These are phyloP conservation scores for Scleromitrula shiraiana DNA, from an alignment of 2,329 filamentous ascomycete genomes.

Conservation along the genomic window DNA sequence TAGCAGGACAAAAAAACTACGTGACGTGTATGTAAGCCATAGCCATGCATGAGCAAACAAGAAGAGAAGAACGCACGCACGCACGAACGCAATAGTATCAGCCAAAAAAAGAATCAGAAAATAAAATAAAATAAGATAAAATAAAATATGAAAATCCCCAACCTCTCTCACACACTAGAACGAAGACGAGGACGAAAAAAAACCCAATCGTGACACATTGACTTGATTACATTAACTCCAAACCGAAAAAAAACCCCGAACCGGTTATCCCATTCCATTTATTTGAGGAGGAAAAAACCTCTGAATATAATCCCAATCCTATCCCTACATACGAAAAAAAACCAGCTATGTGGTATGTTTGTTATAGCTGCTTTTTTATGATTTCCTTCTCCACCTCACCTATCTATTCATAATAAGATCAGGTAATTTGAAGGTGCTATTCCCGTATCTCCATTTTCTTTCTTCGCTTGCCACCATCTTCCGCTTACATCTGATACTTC, in stretches of 20 bases:
- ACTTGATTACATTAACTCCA: conserved; percentile 17
- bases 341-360: too few relatives aligned
- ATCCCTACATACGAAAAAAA: too few relatives aligned
- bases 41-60: too few relatives aligned
- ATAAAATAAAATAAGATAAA: conserved; percentile 1
- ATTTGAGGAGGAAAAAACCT: conserved; percentile 5
- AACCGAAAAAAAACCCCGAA: conserved; percentile 7
- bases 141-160: too few relatives aligned
- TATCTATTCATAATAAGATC: conserved; percentile 56
- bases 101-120: too few relatives aligned
- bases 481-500: conserved; percentile 96
- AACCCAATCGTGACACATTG: conserved; percentile 15
- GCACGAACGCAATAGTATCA: too few relatives aligned
- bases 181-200: background rate
- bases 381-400: background rate
- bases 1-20: too few relatives aligned
- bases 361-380: conserved; percentile 2
- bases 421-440: conserved; percentile 83
- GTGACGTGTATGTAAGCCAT: too few relatives aligned
- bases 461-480: conserved; percentile 96
- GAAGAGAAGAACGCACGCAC: too few relatives aligned
- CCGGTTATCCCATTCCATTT: conserved; percentile 10
- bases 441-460: conserved; percentile 87
- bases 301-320: conserved; percentile 15
- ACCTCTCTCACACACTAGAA: too few relatives aligned